These are phyloP conservation scores for Astrocystis sublimbata DNA, from an alignment of 495 filamentous ascomycete genomes.

Conservation along the genomic window DNA sequence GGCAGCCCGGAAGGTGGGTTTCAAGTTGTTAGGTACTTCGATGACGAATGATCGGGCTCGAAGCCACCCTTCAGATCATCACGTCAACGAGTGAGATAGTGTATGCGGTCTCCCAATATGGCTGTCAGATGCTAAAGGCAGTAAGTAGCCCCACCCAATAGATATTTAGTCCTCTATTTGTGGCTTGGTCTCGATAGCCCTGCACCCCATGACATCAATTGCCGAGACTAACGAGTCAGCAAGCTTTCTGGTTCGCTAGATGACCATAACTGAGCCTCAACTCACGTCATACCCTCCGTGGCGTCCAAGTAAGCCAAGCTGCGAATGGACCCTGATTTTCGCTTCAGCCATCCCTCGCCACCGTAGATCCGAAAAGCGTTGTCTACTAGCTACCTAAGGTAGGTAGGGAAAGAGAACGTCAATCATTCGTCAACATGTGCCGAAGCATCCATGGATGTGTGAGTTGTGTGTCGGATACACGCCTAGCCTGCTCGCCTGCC, in stretches of 20 bases:
- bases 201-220: slow-evolving; percentile 20
- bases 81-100: not conserved
- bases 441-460: not conserved
- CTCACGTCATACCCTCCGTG: slow-evolving; percentile 10
- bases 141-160: not conserved
- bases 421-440: not conserved
- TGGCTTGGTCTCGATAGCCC: not conserved
- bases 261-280: slow-evolving; percentile 2
- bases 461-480: too few relatives aligned
- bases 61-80: slow-evolving; percentile 4
- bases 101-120: not conserved
- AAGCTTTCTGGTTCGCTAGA: slow-evolving; percentile 6
- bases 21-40: not conserved
- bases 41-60: slow-evolving; percentile 12
- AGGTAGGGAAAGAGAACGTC: not conserved
- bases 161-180: not conserved
- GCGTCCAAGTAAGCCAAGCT: not conserved
- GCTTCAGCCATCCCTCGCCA: not conserved
- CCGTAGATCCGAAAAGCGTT: not conserved
- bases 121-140: not conserved
- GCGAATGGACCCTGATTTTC: not conserved
- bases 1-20: not conserved
- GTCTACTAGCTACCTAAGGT: too few relatives aligned
- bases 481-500: too few relatives aligned
- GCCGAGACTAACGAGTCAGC: slow-evolving; percentile 16